A percentile compares a stretch with the other conserved stretches of the same genome.
Conservation (phyloP, 768 basidiomycete species). For the Calocybe cyanea region DNA sequence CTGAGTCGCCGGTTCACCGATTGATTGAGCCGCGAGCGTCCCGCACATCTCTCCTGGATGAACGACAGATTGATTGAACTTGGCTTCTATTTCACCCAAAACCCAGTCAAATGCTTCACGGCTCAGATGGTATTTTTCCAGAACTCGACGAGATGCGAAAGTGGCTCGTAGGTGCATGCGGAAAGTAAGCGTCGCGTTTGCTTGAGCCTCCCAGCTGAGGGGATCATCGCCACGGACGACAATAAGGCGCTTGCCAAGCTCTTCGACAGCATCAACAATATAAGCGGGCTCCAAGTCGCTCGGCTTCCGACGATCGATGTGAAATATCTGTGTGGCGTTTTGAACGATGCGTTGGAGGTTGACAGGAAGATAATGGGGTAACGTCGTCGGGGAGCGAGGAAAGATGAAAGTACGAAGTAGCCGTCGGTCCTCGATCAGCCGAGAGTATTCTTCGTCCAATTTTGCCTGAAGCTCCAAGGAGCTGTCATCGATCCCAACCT, state of each 20-base stretch:
- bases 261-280: slow-evolving; percentile 76
- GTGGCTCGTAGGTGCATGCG: slow-evolving; percentile 90
- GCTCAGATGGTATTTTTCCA: slow-evolving; percentile 86
- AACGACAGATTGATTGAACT: slow-evolving; percentile 90
- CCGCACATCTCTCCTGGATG: slow-evolving; percentile 99
- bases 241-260: slow-evolving; percentile 71
- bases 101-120: slow-evolving; percentile 98
- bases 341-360: slow-evolving; percentile 94
- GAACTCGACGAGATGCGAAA: slow-evolving; percentile 80
- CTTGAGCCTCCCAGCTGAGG: slow-evolving; percentile 74
- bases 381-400: slow-evolving; percentile 64
- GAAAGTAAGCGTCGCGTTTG: slow-evolving; percentile 89
- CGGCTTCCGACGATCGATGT: slow-evolving; percentile 90
- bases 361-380: slow-evolving; percentile 87
- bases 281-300: slow-evolving; percentile 88
- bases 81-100: slow-evolving; percentile 89
- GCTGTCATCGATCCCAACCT: slow-evolving; percentile 84
- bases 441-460: slow-evolving; percentile 66
- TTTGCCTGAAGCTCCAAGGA: slow-evolving; percentile 79
- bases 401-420: slow-evolving; percentile 82
- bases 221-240: slow-evolving; percentile 85
- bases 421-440: slow-evolving; percentile 71
- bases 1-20: slow-evolving; percentile 98
- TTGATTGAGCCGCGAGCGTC: slow-evolving; percentile 95
- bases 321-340: slow-evolving; percentile 95